Conservation (phyloP, 192 early-diverging fungal genomes). For the Coemansia sp. region DNA sequence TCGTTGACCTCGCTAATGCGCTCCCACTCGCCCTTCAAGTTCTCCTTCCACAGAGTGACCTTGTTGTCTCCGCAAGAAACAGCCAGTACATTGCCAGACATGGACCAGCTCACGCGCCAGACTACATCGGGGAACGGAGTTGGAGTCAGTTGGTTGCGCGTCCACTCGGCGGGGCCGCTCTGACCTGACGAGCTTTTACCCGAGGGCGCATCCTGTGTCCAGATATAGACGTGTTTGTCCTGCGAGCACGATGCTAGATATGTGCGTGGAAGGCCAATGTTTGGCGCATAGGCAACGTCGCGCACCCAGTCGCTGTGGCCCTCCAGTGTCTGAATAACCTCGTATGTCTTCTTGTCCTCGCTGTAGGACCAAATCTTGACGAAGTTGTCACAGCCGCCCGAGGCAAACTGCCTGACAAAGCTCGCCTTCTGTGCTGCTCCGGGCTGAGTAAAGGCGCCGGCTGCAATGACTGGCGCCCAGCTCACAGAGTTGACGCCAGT, state of each 20-base stretch:
- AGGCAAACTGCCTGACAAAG: slow-evolving; percentile 80
- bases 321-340: slow-evolving; percentile 79
- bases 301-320: slow-evolving; percentile 98
- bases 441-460: slow-evolving; percentile 57
- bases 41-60: slow-evolving; percentile 97
- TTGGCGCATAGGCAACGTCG: slow-evolving; percentile 97
- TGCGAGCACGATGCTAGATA: slow-evolving; percentile 96
- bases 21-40: slow-evolving; percentile 89
- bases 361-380: slow-evolving; percentile 88
- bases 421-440: slow-evolving; percentile 46
- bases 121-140: slow-evolving; percentile 95
- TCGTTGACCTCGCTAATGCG: slow-evolving; percentile 76
- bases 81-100: slow-evolving; percentile 93
- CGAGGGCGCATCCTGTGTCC: slow-evolving; percentile 79
- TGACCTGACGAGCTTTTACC: slow-evolving; percentile 20
- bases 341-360: slow-evolving; percentile 81
- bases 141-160: slow-evolving; percentile 67
- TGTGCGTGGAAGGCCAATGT: slow-evolving; percentile 85
- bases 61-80: slow-evolving; percentile 97
- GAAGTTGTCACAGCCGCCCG: slow-evolving; percentile 94
- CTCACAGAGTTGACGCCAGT: slow-evolving; percentile 93
- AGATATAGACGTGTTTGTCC: slow-evolving; percentile 96
- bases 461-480: slow-evolving; percentile 90
- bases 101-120: slow-evolving; percentile 98
- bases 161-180: slow-evolving; percentile 66